These are phyloP conservation scores for Cystobasidium pallidum DNA, from an alignment of 1,284 basidiomycete genomes.

Conservation along the genomic window DNA sequence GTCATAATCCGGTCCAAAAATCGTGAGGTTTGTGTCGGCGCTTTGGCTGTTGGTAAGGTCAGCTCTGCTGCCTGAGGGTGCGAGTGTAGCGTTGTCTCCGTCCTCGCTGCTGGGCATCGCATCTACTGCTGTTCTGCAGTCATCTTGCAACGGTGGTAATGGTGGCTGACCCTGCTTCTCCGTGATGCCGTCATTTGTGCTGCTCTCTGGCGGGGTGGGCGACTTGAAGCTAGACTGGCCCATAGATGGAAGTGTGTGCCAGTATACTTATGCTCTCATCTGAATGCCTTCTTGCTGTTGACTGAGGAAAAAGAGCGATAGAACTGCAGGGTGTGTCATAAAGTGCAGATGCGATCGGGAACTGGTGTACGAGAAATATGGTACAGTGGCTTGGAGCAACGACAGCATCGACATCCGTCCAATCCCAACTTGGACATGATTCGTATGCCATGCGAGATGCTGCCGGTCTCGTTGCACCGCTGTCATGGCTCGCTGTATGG, in stretches of 20 bases:
- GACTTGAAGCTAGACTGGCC: not conserved
- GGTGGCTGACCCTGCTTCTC: constrained; percentile 1
- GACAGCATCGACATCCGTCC: not conserved
- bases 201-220: not conserved
- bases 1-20: constrained; percentile 31
- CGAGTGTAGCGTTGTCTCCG: constrained; percentile 7
- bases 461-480: not conserved
- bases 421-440: not conserved
- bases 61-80: not conserved
- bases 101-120: not conserved
- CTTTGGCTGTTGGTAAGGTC: constrained; percentile 5
- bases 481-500: constrained; percentile 37
- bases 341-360: not conserved
- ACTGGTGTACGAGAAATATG: too few relatives aligned
- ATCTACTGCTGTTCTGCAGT: not conserved
- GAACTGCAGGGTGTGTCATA: not conserved
- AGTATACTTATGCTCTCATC: not conserved
- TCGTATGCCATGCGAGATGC: constrained; percentile 11
- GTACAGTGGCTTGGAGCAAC: too few relatives aligned
- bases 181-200: not conserved
- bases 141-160: not conserved
- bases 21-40: not conserved
- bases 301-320: not conserved
- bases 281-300: not conserved
- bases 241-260: not conserved